phyloP scores from a whole-genome alignment of 2,329 filamentous ascomycete genomes.

The Penicillium verrucosum region DNA sequence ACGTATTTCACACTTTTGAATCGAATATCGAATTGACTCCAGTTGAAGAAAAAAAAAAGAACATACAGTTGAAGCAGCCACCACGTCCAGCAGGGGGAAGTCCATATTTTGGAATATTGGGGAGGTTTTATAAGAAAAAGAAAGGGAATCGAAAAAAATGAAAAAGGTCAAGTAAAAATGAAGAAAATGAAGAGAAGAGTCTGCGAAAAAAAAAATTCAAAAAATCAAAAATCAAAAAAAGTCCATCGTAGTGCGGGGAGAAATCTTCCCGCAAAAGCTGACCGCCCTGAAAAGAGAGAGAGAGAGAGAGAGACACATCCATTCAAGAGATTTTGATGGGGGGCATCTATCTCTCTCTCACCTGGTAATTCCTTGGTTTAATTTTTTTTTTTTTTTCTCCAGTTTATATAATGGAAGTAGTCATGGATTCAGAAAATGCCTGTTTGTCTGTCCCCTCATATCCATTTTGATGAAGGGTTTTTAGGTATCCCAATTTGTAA shows the following conservation, averaged over 20 bases:
- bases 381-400: background rate
- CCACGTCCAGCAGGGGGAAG: slow-evolving; percentile 46
- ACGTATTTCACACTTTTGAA: background rate
- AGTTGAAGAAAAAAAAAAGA: background rate
- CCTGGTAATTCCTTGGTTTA: background rate
- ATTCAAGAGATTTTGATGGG: too few species aligned
- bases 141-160: background rate
- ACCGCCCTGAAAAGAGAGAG: slow-evolving; percentile 3
- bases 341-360: too few species aligned
- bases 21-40: background rate
- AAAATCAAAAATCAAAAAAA: too few species aligned
- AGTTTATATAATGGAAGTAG: background rate
- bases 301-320: background rate
- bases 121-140: background rate
- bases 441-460: background rate
- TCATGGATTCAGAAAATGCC: background rate
- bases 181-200: slow-evolving; percentile 11
- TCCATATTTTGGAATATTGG: slow-evolving; percentile 45
- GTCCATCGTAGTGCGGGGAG: slow-evolving; percentile 21
- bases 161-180: slow-evolving; percentile 5
- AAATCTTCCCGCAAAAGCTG: slow-evolving; percentile 18
- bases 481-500: too few species aligned
- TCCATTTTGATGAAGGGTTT: background rate
- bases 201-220: background rate
- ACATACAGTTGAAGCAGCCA: slow-evolving; percentile 60